Evolutionary conservation across 305 asterid genomes (phyloP).

Genomic region (Fraxinus platypoda): DNA sequence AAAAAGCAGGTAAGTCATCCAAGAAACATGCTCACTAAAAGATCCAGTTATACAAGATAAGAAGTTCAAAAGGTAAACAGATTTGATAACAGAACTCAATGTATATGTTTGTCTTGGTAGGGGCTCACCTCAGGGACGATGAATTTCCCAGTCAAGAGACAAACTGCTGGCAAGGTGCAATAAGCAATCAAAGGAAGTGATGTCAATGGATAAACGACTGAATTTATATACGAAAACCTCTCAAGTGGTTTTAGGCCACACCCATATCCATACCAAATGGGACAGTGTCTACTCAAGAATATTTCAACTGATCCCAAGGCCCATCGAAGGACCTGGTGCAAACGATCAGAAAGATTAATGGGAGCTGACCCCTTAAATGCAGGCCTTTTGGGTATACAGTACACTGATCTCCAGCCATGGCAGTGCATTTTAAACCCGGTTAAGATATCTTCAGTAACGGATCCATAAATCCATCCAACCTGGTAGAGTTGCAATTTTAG

Average conservation of each 20-base stretch:
- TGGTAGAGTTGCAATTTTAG: conserved; percentile 17
- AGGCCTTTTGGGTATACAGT: conserved; percentile 46
- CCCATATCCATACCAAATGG: conserved; percentile 66
- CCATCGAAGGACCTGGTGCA: conserved; percentile 61
- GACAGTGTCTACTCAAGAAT: conserved; percentile 53
- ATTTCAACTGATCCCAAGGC: conserved; percentile 62
- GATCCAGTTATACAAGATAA: not conserved
- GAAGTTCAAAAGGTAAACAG: not conserved
- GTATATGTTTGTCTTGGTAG: not conserved
- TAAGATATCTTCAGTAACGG: conserved; percentile 58
- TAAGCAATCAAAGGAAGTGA: conserved; percentile 52
- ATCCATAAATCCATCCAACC: conserved; percentile 67
- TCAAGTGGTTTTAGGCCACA: conserved; percentile 56
- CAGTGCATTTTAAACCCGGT: conserved; percentile 68
- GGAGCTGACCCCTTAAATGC: conserved; percentile 65
- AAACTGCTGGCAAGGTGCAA: conserved; percentile 61
- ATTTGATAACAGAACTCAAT: not conserved
- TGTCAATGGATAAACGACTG: conserved; percentile 58
- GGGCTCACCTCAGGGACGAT: conserved; percentile 55
- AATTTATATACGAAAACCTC: conserved; percentile 50
- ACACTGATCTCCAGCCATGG: conserved; percentile 65
- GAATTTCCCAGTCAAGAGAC: conserved; percentile 57
- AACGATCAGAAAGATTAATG: conserved; percentile 56
- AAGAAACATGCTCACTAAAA: not conserved
- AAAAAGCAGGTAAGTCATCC: not conserved